These are phyloP conservation scores for Candida mattraensis DNA, from an alignment of 805 yeast species.

Conservation along the genomic window DNA sequence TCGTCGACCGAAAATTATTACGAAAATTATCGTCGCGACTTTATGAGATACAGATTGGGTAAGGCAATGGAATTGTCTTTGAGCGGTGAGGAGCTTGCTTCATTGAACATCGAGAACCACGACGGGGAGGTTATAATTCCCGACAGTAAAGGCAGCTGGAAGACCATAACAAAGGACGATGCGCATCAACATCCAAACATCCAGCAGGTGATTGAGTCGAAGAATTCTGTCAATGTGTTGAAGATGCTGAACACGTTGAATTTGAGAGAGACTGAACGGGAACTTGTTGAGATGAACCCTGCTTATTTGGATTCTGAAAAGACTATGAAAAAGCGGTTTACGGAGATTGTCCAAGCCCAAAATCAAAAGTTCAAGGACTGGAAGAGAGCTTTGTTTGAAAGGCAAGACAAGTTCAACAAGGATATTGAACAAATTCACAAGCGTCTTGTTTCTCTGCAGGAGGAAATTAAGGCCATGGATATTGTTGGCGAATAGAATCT, in stretches of 20 bases:
- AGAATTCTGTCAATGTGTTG: slow-evolving; percentile 36
- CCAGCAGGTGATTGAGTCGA: slow-evolving; percentile 28
- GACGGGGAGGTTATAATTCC: slow-evolving; percentile 25
- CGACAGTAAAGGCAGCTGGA: slow-evolving; percentile 28
- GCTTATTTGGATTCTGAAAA: slow-evolving; percentile 45
- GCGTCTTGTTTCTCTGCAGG: slow-evolving; percentile 38
- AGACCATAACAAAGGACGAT: slow-evolving; percentile 20
- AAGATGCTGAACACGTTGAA: slow-evolving; percentile 38
- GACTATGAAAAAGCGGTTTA: slow-evolving; percentile 42
- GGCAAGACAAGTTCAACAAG: slow-evolving; percentile 55
- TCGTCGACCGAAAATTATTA: slow-evolving; percentile 75
- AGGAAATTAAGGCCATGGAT: slow-evolving; percentile 22
- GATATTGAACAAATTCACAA: slow-evolving; percentile 48
- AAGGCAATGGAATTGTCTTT: slow-evolving; percentile 28
- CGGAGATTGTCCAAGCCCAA: slow-evolving; percentile 45
- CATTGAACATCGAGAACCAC: slow-evolving; percentile 19
- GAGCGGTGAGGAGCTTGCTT: slow-evolving; percentile 20
- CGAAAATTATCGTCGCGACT: slow-evolving; percentile 62
- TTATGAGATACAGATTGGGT: slow-evolving; percentile 42
- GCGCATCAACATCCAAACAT: slow-evolving; percentile 27
- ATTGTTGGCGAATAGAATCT: slow-evolving; percentile 7
- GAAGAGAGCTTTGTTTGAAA: slow-evolving; percentile 54
- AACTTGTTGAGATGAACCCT: slow-evolving; percentile 45
- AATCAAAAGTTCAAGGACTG: slow-evolving; percentile 61
- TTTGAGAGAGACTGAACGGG: slow-evolving; percentile 38